These are phyloP conservation scores for Aspergillus amoenus DNA, from an alignment of 2,329 filamentous ascomycete species.

Conservation along the genomic window DNA sequence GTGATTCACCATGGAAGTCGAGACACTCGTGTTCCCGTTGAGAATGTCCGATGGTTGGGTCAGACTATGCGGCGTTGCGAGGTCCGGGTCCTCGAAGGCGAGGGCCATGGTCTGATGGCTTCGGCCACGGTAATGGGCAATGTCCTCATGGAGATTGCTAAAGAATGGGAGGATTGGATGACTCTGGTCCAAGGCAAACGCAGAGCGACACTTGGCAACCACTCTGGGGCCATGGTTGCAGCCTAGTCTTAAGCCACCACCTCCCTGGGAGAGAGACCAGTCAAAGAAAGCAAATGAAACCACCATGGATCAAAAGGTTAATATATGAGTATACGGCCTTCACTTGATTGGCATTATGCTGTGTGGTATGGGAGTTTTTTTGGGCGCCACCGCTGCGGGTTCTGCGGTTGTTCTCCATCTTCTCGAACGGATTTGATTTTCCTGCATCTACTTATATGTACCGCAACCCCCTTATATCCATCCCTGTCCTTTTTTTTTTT, in stretches of 20 bases:
- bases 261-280: background rate
- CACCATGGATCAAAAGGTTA: background rate
- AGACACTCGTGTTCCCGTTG: conserved; percentile 87
- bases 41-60: conserved; percentile 92
- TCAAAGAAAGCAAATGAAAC: background rate
- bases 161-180: conserved; percentile 90
- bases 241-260: conserved; percentile 1
- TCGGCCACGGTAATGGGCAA: conserved; percentile 89
- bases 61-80: conserved; percentile 93
- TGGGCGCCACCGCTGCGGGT: conserved; percentile 17
- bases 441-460: conserved; percentile 8
- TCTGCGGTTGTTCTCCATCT: conserved; percentile 14
- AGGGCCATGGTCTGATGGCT: conserved; percentile 95
- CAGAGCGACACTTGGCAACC: conserved; percentile 29
- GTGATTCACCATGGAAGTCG: conserved; percentile 92
- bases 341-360: background rate
- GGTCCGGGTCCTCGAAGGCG: conserved; percentile 82
- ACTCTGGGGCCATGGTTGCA: conserved; percentile 19
- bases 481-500: background rate
- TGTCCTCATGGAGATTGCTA: conserved; percentile 90
- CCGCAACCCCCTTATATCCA: conserved; percentile 1
- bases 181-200: conserved; percentile 52
- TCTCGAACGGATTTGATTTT: conserved; percentile 7
- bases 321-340: background rate
- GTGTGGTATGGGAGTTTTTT: background rate